Base-by-base conservation (phyloP, 225 moss, liverwort and hornwort species). In the Asterella californica region DNA sequence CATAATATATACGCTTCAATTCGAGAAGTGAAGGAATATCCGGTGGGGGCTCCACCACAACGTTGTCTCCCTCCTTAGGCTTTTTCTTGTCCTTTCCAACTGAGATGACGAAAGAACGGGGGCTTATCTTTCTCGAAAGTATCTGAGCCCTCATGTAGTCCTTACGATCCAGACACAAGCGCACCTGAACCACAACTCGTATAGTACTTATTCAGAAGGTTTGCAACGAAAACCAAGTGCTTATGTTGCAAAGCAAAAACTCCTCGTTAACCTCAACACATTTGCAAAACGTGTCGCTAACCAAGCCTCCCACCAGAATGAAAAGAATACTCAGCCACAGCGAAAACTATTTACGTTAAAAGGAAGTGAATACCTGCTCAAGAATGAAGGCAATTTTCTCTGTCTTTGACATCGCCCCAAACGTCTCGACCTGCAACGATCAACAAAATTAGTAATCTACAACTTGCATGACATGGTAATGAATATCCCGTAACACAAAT, bases 61-160 rank as follows among this genome's bases (percentile, higher is more conserved):
- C 86, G 82, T 90, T 97, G 72, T 97, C 97, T 38, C 91, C 94
- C 81, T 97, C 97, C 79, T 94, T 97, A 1, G 93, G 89, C 81
- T 97, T 97, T 84, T 91, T 94, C 84, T 94, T 93, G 79, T 93
- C 93, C 81, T 91, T 94, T 34, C 85, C 65, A 54, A 87, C 88
- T 82, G 94, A 92, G 80, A 89, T 82, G 63, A 84, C 77, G 77
- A 97, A 97, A 67, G 93, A 91, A 54, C 89, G 92, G 15, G 97
- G 85, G 77, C 93, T 97, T 61, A 97, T 94, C 83, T 97, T 97
- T 81, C 97, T 92, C 69, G 97, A 94, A 54, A 97, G 79, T 79
- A 97, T 97, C 90, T 97, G 97, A 73, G 97, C 97, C 81, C 97
- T 92, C 91, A 97, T 91, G 80, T 92, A 97, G 83, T 97, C 97